Evolutionary conservation across 2,329 filamentous ascomycete genomes (phyloP).

Genomic region (Calonectria pseudoturangicola): DNA sequence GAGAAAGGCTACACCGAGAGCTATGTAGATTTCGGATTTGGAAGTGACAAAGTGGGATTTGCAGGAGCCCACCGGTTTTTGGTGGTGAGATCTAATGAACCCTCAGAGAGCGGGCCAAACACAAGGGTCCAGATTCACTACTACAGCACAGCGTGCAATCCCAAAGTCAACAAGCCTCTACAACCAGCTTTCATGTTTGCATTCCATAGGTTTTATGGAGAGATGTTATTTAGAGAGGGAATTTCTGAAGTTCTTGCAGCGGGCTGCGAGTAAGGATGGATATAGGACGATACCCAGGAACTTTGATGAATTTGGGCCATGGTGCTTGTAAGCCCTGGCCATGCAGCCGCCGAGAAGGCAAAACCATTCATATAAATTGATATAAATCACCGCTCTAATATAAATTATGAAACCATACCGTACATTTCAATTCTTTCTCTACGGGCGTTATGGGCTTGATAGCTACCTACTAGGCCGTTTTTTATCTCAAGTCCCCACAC

Average conservation of each 20-base stretch:
- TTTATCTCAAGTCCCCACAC: too few species aligned
- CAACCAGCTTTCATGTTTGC: constrained; percentile 38
- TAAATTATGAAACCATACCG: too few species aligned
- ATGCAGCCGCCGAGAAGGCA: too few species aligned
- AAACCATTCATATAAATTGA: background rate
- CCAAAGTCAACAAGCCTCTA: constrained; percentile 46
- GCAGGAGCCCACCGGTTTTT: constrained; percentile 57
- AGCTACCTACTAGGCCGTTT: too few species aligned
- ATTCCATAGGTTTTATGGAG: constrained; percentile 54
- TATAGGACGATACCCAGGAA: background rate
- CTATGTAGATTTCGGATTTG: constrained; percentile 56
- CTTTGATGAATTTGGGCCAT: too few species aligned
- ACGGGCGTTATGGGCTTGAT: too few species aligned
- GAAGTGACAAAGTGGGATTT: constrained; percentile 52
- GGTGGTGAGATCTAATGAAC: constrained; percentile 44
- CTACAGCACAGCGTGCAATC: constrained; percentile 54
- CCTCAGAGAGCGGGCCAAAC: background rate
- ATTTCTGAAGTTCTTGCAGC: constrained; percentile 47
- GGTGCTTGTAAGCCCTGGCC: background rate
- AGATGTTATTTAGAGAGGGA: constrained; percentile 53
- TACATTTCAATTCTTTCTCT: too few species aligned
- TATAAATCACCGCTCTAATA: background rate
- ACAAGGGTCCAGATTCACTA: constrained; percentile 46
- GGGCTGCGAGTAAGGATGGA: background rate
- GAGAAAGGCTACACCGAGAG: constrained; percentile 42